Conservation (phyloP, 345 rosid species). For the Noccaea caerulescens region DNA sequence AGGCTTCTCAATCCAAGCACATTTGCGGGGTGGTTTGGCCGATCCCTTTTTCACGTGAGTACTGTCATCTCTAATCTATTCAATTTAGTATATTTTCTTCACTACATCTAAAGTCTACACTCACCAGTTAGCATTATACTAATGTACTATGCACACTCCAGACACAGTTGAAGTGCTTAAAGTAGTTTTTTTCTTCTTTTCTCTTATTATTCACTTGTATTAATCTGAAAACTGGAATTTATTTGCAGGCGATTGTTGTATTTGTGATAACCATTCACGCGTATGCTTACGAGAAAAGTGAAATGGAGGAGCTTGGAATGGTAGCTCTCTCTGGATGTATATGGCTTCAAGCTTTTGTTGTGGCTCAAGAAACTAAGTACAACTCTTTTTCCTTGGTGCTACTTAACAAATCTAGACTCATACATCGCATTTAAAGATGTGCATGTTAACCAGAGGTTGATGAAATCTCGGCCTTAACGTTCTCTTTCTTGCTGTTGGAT, state of each 20-base stretch:
- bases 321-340: conserved; percentile 97
- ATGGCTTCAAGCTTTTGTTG: conserved; percentile 98
- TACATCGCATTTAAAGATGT: background rate
- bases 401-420: background rate
- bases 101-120: background rate
- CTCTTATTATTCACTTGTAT: background rate
- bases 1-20: conserved; percentile 99
- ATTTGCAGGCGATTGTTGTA: conserved; percentile 86
- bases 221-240: conserved; percentile 17
- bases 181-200: background rate
- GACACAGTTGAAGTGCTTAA: background rate
- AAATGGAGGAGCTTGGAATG: conserved; percentile 95
- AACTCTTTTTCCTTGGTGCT: conserved; percentile 30
- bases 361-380: conserved; percentile 92
- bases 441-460: background rate
- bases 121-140: background rate
- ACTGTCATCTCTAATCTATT: conserved; percentile 10
- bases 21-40: conserved; percentile 99
- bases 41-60: conserved; percentile 92
- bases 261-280: conserved; percentile 83
- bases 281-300: conserved; percentile 88
- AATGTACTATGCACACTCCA: conserved; percentile 1
- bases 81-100: background rate
- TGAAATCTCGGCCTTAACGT: too few species aligned
- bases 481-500: conserved; percentile 18